Percentiles rank a stretch among this genome's conserved stretches.
These are phyloP conservation scores for Tricholoma saponaceum DNA, from an alignment of 768 basidiomycete genomes.

Conservation along the genomic window DNA sequence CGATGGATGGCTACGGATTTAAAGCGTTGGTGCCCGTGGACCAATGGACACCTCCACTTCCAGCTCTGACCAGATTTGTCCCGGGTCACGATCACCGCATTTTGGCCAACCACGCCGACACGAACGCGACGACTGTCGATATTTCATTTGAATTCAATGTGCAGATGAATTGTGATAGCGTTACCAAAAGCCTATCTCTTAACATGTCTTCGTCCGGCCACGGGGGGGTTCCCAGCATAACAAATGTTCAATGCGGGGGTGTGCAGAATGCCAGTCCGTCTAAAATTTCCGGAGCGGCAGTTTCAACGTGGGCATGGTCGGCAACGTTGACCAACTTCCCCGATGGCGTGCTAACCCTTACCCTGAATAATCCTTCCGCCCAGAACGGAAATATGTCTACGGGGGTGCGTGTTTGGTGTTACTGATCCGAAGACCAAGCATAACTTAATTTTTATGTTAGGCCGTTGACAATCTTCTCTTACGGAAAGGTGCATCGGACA, in stretches of 20 bases:
- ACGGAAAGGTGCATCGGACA: slow-evolving; percentile 71
- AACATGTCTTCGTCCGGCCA: slow-evolving; percentile 67
- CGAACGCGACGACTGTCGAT: slow-evolving; percentile 55
- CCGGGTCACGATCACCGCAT: slow-evolving; percentile 89
- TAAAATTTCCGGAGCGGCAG: slow-evolving; percentile 47
- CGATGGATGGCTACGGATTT: slow-evolving; percentile 73
- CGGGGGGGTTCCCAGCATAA: slow-evolving; percentile 52
- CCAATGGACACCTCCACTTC: slow-evolving; percentile 69
- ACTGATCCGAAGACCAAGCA: neutral
- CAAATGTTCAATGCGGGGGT: slow-evolving; percentile 41
- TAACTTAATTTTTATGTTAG: slow-evolving; percentile 28
- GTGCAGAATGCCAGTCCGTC: slow-evolving; percentile 48
- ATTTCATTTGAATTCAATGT: slow-evolving; percentile 78
- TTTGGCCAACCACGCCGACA: slow-evolving; percentile 36
- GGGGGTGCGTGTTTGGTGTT: slow-evolving; percentile 40
- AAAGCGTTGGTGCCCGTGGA: slow-evolving; percentile 69
- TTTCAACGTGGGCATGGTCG: slow-evolving; percentile 69
- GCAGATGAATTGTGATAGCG: slow-evolving; percentile 66
- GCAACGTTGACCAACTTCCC: slow-evolving; percentile 71
- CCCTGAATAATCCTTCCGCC: slow-evolving; percentile 52
- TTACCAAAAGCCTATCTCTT: slow-evolving; percentile 61
- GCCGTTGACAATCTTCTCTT: slow-evolving; percentile 73
- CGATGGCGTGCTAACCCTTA: slow-evolving; percentile 80
- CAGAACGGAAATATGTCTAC: slow-evolving; percentile 41
- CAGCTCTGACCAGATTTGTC: slow-evolving; percentile 71